These are phyloP conservation scores for Leishmania tropica DNA, from an alignment of 208 protist genomes.

Conservation along the genomic window DNA sequence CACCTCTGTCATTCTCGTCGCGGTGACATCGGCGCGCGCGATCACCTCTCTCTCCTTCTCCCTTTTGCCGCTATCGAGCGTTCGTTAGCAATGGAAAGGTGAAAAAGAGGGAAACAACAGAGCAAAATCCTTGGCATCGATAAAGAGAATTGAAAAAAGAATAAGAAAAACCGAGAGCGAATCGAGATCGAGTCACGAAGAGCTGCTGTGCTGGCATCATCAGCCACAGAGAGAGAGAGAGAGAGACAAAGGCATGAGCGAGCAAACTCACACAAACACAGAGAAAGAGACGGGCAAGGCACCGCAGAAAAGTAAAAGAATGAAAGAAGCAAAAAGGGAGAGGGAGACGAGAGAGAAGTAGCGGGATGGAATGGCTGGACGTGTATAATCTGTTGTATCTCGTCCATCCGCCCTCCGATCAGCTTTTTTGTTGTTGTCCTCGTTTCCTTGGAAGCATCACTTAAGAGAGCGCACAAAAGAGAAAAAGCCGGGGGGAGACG, in stretches of 20 bases:
- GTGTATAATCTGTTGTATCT: neutral
- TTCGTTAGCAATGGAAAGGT: neutral
- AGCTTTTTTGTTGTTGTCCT: neutral
- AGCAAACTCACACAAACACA: neutral
- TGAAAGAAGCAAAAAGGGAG: neutral
- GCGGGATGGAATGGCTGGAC: neutral
- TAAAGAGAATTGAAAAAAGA: conserved; percentile 7
- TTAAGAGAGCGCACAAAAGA: neutral
- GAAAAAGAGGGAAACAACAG: neutral
- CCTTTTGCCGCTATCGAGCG: neutral
- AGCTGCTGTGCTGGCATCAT: neutral
- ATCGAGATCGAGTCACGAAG: neutral
- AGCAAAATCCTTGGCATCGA: neutral
- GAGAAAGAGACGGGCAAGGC: neutral
- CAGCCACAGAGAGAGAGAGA: neutral
- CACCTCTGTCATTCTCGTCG: neutral
- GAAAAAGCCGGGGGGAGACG: neutral
- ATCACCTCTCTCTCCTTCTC: neutral
- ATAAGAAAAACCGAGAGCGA: conserved; percentile 1
- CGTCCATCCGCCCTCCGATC: neutral
- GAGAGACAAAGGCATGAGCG: neutral
- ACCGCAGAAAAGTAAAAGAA: neutral
- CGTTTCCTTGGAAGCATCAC: neutral
- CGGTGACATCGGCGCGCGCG: neutral
- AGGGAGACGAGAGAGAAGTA: no score